Evolutionary conservation across 2,329 filamentous ascomycete species (phyloP).

Genomic region (Cordyceps farinosa): DNA sequence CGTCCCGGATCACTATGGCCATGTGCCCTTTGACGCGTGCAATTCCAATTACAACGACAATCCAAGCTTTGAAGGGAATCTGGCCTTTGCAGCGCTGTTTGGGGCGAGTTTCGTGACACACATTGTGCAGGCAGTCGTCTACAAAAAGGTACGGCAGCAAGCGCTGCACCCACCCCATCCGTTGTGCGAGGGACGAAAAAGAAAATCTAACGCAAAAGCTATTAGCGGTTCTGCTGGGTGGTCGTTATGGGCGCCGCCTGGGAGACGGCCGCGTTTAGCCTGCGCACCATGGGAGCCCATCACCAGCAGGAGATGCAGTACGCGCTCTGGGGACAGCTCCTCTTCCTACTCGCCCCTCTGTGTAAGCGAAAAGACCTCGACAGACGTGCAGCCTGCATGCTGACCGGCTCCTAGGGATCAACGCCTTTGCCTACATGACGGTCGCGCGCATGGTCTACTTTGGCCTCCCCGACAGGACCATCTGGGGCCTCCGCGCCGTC

Average conservation of each 20-base stretch:
- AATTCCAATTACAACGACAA: slow-evolving; percentile 33
- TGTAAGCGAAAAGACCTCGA: slow-evolving; percentile 26
- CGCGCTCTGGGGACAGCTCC: slow-evolving; percentile 30
- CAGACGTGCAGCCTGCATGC: neutral
- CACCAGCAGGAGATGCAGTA: slow-evolving; percentile 37
- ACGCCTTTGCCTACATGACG: slow-evolving; percentile 44
- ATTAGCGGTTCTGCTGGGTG: slow-evolving; percentile 37
- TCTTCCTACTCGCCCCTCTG: slow-evolving; percentile 41
- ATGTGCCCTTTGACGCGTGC: slow-evolving; percentile 31
- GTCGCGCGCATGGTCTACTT: slow-evolving; percentile 39
- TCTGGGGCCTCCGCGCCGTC: slow-evolving; percentile 34
- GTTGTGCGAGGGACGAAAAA: neutral
- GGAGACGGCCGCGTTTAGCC: slow-evolving; percentile 38
- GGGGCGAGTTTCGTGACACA: slow-evolving; percentile 28
- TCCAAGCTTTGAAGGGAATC: slow-evolving; percentile 32
- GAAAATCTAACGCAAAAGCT: neutral
- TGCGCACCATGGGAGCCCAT: slow-evolving; percentile 34
- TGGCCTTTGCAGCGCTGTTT: slow-evolving; percentile 32
- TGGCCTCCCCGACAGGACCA: slow-evolving; percentile 35
- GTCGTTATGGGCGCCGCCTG: slow-evolving; percentile 37
- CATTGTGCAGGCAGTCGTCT: slow-evolving; percentile 28
- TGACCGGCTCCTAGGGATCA: slow-evolving; percentile 32
- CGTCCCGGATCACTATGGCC: slow-evolving; percentile 31
- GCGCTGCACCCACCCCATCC: no score
- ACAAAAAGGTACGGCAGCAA: slow-evolving; percentile 28